Evolutionary conservation across 768 basidiomycete species (phyloP), one percentile per base, ranked within the genome.

Genomic region (Suillus sp.): DNA sequence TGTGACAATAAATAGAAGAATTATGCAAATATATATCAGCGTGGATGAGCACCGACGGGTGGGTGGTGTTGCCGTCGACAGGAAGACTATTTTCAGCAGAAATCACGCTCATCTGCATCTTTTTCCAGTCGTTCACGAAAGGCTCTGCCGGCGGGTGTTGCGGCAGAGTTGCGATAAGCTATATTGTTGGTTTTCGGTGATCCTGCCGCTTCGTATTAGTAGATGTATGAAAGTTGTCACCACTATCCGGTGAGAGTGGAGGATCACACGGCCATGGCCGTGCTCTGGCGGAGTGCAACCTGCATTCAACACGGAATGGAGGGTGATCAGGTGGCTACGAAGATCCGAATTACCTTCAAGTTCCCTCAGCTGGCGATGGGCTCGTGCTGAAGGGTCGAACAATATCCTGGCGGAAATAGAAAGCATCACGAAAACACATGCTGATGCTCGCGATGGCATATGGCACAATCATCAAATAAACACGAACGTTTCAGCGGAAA

Each of bases 381-480:
- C 27, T 57, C 25, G 20, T 27, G 25, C 55, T 57, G 30, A 51
- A 51, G 50, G 50, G 50, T 51, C 22, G 35, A 37, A 37, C 18
- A 56, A 56, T 56, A 56, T 11, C 37, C 37, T 37, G 40, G 38
- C 56, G 56, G 56, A 57, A 57, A 57, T 57, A 18, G 56, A 57
- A 40, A 57, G 38, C 56, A 30, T 27, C 56, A 57, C 27, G 18
- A 57, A 57, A 38, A 42, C 51, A 27, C 56, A 57, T 57, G 56
- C 56, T 57, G 38, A 57, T 57, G 56, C 56, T 56, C 55, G 55
- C 37, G 37, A 18, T 38, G n/a, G 16, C 55, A 56, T 37, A 57
- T 40, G 56, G 56, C 38, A 57, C 56, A 20, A 57, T 38, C 56
- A 57, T 57, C 56, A 57, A 56, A 56, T 37, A 35, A 56, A 11